A percentile compares a stretch with the other conserved stretches of the same genome.
phyloP scores from a whole-genome alignment of 2,329 filamentous ascomycete genomes.

The Alternaria sp. region DNA sequence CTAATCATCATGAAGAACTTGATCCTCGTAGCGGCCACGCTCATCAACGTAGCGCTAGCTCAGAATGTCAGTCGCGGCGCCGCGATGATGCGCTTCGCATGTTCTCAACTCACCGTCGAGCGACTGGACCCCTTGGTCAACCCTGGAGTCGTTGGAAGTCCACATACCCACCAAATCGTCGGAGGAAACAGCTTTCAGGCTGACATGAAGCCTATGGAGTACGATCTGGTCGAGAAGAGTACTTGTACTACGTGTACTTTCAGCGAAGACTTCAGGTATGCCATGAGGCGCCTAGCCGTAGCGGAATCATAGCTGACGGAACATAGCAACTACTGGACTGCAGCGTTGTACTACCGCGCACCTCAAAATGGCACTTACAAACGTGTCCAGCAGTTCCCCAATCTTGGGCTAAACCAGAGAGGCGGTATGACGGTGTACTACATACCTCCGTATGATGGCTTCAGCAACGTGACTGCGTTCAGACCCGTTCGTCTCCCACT shows the following conservation, averaged over 20 bases:
- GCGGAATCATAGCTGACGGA: neutral
- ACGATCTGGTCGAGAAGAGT: constrained; percentile 27
- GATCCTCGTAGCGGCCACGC: neutral
- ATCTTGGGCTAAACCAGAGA: constrained; percentile 30
- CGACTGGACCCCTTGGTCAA: constrained; percentile 39
- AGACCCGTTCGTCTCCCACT: constrained; percentile 25
- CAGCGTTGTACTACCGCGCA: constrained; percentile 36
- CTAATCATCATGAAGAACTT: constrained; percentile 1
- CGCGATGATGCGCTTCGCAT: constrained; percentile 33
- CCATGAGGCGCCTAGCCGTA: neutral
- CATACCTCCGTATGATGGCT: constrained; percentile 39
- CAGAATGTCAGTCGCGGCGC: constrained; percentile 10
- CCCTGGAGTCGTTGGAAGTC: constrained; percentile 33
- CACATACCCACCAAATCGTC: constrained; percentile 41
- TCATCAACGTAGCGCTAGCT: neutral
- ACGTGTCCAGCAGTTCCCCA: constrained; percentile 36
- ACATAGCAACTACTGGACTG: constrained; percentile 37
- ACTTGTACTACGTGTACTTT: constrained; percentile 42
- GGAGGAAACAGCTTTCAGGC: constrained; percentile 36
- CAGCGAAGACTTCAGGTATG: constrained; percentile 26
- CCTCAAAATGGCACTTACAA: constrained; percentile 39
- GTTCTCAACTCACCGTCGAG: constrained; percentile 39
- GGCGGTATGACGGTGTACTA: constrained; percentile 43
- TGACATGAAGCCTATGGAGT: constrained; percentile 34
- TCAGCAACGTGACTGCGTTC: constrained; percentile 36